Percentiles rank a stretch among this genome's conserved stretches.
Conservation (phyloP, 2,329 filamentous ascomycete genomes). For the Cryphonectria radicalis region DNA sequence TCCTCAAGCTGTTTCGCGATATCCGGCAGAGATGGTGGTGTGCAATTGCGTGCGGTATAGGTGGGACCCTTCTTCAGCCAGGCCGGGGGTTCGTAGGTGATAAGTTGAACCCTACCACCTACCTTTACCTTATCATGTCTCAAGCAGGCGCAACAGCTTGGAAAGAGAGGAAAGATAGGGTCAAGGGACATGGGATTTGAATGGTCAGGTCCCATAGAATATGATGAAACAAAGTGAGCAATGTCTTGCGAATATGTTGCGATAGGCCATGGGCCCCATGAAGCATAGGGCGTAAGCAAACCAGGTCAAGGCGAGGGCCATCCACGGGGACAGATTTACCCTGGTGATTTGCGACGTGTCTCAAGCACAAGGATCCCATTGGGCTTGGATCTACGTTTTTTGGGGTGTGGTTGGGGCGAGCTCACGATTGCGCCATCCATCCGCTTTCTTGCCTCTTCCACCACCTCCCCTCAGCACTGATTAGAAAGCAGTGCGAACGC, state of each 20-base stretch:
- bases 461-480: constrained; percentile 12
- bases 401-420: constrained; percentile 14
- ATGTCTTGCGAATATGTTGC: constrained; percentile 29
- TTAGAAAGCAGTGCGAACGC: not conserved
- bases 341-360: constrained; percentile 11
- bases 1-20: constrained; percentile 1
- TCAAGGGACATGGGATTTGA: not conserved
- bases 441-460: constrained; percentile 23
- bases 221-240: constrained; percentile 21
- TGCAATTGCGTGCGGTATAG: not conserved
- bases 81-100: not conserved
- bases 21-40: not conserved
- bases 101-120: not conserved
- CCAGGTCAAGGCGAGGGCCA: constrained; percentile 3
- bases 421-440: constrained; percentile 27
- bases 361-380: constrained; percentile 4
- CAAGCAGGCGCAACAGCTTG: not conserved
- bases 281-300: not conserved
- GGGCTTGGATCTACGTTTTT: constrained; percentile 14
- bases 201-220: not conserved
- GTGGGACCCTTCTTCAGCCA: not conserved
- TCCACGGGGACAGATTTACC: constrained; percentile 14
- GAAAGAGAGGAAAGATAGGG: not conserved
- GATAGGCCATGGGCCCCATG: constrained; percentile 6
- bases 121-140: not conserved